phyloP scores from a whole-genome alignment of 768 basidiomycete species.

The Tulasnella sp. region DNA sequence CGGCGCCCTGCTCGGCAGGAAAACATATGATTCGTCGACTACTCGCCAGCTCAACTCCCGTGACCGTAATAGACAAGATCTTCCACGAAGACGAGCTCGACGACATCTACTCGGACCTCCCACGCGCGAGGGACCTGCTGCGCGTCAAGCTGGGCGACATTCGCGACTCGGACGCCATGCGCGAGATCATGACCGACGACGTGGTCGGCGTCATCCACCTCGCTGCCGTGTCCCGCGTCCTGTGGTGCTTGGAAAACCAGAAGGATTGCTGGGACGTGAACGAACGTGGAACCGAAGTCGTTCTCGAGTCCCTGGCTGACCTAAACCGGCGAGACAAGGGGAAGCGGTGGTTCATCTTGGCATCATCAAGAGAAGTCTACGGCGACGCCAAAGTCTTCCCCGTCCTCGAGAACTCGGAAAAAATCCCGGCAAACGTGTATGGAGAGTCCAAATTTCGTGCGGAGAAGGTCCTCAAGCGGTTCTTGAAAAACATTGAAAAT shows the following conservation, averaged over 20 bases:
- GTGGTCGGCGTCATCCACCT: slow-evolving; percentile 31
- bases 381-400: slow-evolving; percentile 28
- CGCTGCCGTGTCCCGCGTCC: slow-evolving; percentile 31
- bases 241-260: slow-evolving; percentile 32
- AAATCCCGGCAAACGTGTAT: slow-evolving; percentile 30
- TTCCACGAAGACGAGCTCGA: slow-evolving; percentile 30
- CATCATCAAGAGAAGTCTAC: slow-evolving; percentile 35
- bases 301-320: slow-evolving; percentile 26
- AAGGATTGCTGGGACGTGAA: slow-evolving; percentile 33
- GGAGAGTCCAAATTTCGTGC: slow-evolving; percentile 33
- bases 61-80: slow-evolving; percentile 30
- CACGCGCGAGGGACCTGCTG: slow-evolving; percentile 18
- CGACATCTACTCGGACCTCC: slow-evolving; percentile 25
- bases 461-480: slow-evolving; percentile 30
- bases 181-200: slow-evolving; percentile 27
- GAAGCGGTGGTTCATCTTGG: slow-evolving; percentile 35
- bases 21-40: slow-evolving; percentile 30
- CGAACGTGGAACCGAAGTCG: slow-evolving; percentile 30
- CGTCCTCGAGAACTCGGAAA: slow-evolving; percentile 28
- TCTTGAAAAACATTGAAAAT: slow-evolving; percentile 10
- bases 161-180: slow-evolving; percentile 24
- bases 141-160: slow-evolving; percentile 30
- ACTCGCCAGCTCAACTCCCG: slow-evolving; percentile 25
- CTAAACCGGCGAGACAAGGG: slow-evolving; percentile 17
- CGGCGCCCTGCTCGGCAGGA: slow-evolving; percentile 21